Base-by-base conservation (phyloP, 2,329 filamentous ascomycete species). In the Cladosporium sp. region DNA sequence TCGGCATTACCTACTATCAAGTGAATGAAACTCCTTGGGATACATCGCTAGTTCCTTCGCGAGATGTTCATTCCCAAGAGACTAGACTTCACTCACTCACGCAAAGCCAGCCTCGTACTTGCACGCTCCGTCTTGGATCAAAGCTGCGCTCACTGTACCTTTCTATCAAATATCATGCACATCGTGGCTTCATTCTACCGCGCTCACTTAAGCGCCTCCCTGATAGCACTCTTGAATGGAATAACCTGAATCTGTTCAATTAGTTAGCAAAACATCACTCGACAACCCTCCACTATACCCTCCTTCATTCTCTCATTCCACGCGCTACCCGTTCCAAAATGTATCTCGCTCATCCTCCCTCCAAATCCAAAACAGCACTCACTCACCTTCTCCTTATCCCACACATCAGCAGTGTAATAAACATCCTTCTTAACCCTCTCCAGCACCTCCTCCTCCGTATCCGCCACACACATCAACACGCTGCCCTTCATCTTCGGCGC, bases 401-500 rank as follows among this genome's bases (percentile, higher is more conserved):
- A 97, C 10, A 96, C 92, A 0, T 88, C 91, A 52, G 79, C 83
- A 67, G 80, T 84, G 11, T 84, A 82, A 79, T 96, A 97, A 11
- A 93, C 81, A 80, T 97, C 93, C 59, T 86, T 83, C 77, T 85
- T 86, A 57, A 97, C 76, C 61, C 85, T 74, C 71, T 90, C 85
- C 49, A 89, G 76, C 2, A 92, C 86, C 76, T 92, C 90, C 69
- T 93, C 90, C 72, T 85, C 87, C 10, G 84, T 88, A 68, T 87
- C 85, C 8, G 90, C 92, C 34, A 86, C 78, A 47, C 87, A 81
- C 32, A 96, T 82, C 74, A 95, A 80, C 21, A 88, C 86, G 76
- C 89, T 92, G 51, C 92, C 92, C 69, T 87, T 86, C 80, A 95
- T 92, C 75, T 90, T 87, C 52, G 87, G 85, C 24, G 84, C 85